Evolutionary conservation across 495 filamentous ascomycete species (phyloP), one percentile per base, ranked within the genome.

Genomic region (Choiromyces venosus): DNA sequence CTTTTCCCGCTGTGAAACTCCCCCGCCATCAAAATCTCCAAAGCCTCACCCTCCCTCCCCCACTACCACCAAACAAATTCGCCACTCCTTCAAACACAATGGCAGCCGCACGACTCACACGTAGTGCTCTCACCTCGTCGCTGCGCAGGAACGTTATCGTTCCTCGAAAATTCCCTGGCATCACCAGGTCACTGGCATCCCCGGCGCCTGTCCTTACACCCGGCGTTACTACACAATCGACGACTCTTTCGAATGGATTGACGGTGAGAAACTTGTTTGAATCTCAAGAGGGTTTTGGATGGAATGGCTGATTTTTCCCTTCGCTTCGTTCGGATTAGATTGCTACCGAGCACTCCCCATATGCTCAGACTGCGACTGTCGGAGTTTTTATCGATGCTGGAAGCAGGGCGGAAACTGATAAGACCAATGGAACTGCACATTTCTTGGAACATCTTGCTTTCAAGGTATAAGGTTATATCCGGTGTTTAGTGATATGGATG

Each of bases 331-430:
- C 38, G 68, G 76, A 66, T 67, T 84, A 98, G 96, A 92, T 98
- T 82, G 94, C 95, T 73, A 96, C 95, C 80, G 95, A 99, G 82
- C 91, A 97, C 86, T 97, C 95, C 68, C 95, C 95, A 80, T 98
- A 93, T 88, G 94, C 95, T 76, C 94, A 98, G 87, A 99, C 95
- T 72, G 96, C 93, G 78, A 99, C 95, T 66, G 96, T 98, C 79
- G 95, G 95, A 81, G 92, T 99, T 65, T 99, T 96, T 92, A 98
- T 99, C 83, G 96, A 99, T 87, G 94, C 95, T 87, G 95, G 95
- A 84, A 96, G 92, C 84, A 88, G 95, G 83, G 93, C 95, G 84
- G 95, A 99, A 88, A 99, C 95, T 79, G 92, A 95, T 86, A 92
- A 91, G 89, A 97, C 93, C 81, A 98, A 97, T 87, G 95, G 95